Evolutionary conservation across 371 early-diverging fungal species (phyloP).

Genomic region (Mortierella sp.): DNA sequence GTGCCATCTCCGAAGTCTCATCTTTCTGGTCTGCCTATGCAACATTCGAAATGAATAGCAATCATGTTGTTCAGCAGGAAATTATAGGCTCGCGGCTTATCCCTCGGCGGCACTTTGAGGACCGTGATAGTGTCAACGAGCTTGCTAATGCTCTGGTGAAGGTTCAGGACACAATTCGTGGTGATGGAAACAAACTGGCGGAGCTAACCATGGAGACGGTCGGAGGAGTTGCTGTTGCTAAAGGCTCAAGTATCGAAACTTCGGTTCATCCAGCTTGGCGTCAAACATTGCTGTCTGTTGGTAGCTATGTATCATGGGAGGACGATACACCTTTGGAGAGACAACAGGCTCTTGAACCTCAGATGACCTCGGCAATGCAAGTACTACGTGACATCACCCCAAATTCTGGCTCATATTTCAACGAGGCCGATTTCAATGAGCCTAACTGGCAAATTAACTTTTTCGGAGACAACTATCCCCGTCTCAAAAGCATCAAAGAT

Average conservation of each 20-base stretch:
- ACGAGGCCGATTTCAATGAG: conserved; percentile 56
- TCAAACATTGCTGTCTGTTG: conserved; percentile 46
- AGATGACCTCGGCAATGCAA: conserved; percentile 10
- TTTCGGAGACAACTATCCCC: conserved; percentile 59
- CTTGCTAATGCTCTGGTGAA: conserved; percentile 4
- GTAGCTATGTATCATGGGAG: conserved; percentile 24
- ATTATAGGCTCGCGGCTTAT: conserved; percentile 32
- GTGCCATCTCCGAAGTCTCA: not conserved
- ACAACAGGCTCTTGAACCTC: conserved; percentile 1
- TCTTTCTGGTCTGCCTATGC: conserved; percentile 16
- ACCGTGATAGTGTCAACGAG: not conserved
- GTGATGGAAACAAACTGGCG: not conserved
- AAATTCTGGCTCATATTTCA: conserved; percentile 50
- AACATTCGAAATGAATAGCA: not conserved
- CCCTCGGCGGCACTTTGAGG: conserved; percentile 19
- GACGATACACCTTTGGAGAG: conserved; percentile 18
- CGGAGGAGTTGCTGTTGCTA: conserved; percentile 24
- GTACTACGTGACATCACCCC: conserved; percentile 36
- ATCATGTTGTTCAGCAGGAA: conserved; percentile 11
- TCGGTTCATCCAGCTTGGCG: conserved; percentile 54
- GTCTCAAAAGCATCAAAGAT: conserved; percentile 54
- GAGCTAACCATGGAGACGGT: conserved; percentile 8
- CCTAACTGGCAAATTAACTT: conserved; percentile 56
- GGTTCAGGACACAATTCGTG: not conserved
- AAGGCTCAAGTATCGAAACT: conserved; percentile 16